Base-by-base conservation (phyloP, 1,284 basidiomycete species). In the Takashimella tepidaria region DNA sequence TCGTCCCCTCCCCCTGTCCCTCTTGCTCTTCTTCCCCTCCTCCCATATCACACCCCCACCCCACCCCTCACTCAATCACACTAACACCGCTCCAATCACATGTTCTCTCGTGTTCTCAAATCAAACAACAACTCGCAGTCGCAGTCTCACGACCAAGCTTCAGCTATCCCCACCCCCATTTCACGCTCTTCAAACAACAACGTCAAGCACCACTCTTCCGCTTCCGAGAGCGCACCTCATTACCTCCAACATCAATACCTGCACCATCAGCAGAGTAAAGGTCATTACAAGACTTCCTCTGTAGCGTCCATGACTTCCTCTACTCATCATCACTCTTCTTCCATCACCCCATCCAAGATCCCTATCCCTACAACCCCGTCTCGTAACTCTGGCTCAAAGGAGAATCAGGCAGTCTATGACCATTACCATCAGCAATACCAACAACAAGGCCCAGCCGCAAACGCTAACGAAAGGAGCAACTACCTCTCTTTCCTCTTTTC, bases 401-500 rank as follows among this genome's bases (percentile, higher is more conserved):
- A 67, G 58, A 69, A 68, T 49, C 51, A 49, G 11, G 51, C 56
- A 4, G 51, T 54, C 27, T 51, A 47, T 26, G n/a, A 54, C 37
- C 21, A 26, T 24, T 41, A 37, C 8, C 31, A 37, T 16, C 10
- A 37, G 8, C 31, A 37, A 16, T 8, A 8, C 31, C 31, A 37
- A 16, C 31, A 37, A 16, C n/a, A n/a, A n/a, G n/a, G n/a, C n/a
- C n/a, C n/a, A n/a, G n/a, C n/a, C n/a, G n/a, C n/a, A n/a, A 27
- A 22, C 4, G 24, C 48, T 2, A 41, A 50, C 31, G 70, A 72
- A 47, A 53, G 69, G 41, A 64, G 68, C 5, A 70, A 63, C 63
- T 74, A 74, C 55, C 62, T 74, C 49, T 71, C 70, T 8, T 72
- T 72, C 66, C 58, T 72, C 10, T 71, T 68, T 53, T 52, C 61